Evolutionary conservation across 2,329 filamentous ascomycete genomes (phyloP).

Genomic region (Hypoxylon sp.): DNA sequence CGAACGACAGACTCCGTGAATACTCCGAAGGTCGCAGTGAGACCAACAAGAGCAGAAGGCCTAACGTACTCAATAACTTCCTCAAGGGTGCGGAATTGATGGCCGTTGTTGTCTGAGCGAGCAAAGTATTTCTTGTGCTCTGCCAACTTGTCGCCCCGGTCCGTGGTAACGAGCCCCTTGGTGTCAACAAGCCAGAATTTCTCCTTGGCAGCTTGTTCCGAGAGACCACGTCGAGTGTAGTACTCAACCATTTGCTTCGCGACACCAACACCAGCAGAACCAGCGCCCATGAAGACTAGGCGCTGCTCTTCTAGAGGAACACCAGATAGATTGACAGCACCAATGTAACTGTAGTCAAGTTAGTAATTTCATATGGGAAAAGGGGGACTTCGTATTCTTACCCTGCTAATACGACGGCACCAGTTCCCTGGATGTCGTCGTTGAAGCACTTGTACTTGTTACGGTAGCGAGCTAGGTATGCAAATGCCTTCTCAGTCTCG

Average conservation of each 20-base stretch:
- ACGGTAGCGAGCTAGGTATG: conserved; percentile 90
- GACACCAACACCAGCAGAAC: conserved; percentile 95
- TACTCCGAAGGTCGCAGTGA: conserved; percentile 93
- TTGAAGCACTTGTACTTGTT: conserved; percentile 96
- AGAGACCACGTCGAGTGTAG: conserved; percentile 92
- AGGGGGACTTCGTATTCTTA: conserved; percentile 55
- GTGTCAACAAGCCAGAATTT: conserved; percentile 99
- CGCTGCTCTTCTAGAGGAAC: conserved; percentile 91
- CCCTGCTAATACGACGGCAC: conserved; percentile 92
- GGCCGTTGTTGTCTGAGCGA: conserved; percentile 73
- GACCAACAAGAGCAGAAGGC: conserved; percentile 93
- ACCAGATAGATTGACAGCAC: conserved; percentile 85
- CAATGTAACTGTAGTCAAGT: conserved; percentile 65
- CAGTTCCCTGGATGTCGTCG: conserved; percentile 97
- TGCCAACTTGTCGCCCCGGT: conserved; percentile 93
- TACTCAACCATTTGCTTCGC: conserved; percentile 98
- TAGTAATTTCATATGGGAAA: conserved; percentile 26
- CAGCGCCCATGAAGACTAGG: conserved; percentile 95
- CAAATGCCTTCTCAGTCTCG: conserved; percentile 92
- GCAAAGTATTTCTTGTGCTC: conserved; percentile 87
- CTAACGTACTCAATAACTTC: conserved; percentile 95
- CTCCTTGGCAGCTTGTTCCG: conserved; percentile 86
- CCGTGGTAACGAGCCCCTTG: conserved; percentile 92
- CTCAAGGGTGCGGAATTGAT: conserved; percentile 83
- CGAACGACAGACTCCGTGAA: conserved; percentile 91